Conservation (phyloP, 805 yeast genomes). For the Lachancea sp. region DNA sequence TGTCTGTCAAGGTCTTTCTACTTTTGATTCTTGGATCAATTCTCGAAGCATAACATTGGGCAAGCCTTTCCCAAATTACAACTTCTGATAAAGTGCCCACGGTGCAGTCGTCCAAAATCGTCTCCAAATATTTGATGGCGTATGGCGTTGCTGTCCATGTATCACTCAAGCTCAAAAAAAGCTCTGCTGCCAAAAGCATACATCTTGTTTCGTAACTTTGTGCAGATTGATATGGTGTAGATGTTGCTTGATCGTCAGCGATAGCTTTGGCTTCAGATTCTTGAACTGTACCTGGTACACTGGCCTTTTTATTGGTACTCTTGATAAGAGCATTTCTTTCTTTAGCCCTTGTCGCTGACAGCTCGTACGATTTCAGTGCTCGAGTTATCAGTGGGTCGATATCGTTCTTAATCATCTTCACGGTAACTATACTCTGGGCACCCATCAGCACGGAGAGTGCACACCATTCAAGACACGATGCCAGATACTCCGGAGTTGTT, state of each 20-base stretch:
- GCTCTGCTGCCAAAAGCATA: slow-evolving; percentile 59
- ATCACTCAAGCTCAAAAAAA: slow-evolving; percentile 44
- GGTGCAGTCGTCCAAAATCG: slow-evolving; percentile 41
- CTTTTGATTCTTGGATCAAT: slow-evolving; percentile 33
- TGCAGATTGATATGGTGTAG: slow-evolving; percentile 6
- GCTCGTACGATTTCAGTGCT: slow-evolving; percentile 31
- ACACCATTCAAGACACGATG: slow-evolving; percentile 85
- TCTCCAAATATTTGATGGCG: slow-evolving; percentile 40
- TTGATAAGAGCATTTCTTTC: slow-evolving; percentile 3
- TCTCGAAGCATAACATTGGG: slow-evolving; percentile 45
- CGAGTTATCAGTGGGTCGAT: slow-evolving; percentile 36
- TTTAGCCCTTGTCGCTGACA: slow-evolving; percentile 38
- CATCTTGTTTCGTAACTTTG: slow-evolving; percentile 62
- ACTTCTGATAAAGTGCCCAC: slow-evolving; percentile 44
- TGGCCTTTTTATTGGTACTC: neutral
- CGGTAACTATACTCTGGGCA: slow-evolving; percentile 37
- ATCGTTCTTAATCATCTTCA: slow-evolving; percentile 39
- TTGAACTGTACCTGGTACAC: too few species aligned
- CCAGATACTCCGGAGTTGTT: slow-evolving; percentile 42
- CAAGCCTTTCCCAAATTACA: slow-evolving; percentile 46
- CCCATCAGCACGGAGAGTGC: slow-evolving; percentile 66
- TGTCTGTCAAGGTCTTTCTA: neutral
- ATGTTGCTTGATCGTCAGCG: neutral
- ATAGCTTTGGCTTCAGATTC: neutral
- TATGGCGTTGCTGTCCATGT: slow-evolving; percentile 39